Evolutionary conservation across 163 green algal genomes (phyloP).

Genomic region (Scenedesmus sp.): DNA sequence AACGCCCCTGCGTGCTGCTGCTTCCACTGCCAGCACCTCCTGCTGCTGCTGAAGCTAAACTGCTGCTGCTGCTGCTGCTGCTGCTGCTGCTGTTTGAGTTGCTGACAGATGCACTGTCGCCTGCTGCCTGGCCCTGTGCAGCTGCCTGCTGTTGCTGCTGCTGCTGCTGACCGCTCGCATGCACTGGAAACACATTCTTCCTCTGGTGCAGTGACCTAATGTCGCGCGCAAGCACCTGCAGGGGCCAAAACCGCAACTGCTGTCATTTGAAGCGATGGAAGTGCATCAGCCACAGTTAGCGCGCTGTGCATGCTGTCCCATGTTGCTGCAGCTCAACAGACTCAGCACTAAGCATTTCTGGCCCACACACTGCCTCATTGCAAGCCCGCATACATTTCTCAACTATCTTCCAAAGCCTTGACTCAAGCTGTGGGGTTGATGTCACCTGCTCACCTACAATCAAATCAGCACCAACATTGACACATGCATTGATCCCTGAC

Average conservation of each 20-base stretch:
- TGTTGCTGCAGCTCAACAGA: too few relatives aligned
- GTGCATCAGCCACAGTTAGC: neutral
- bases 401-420: too few relatives aligned
- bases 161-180: neutral
- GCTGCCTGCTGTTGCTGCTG: constrained; percentile 13
- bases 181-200: constrained; percentile 33
- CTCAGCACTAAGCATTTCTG: too few relatives aligned
- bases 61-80: too few relatives aligned
- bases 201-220: constrained; percentile 86
- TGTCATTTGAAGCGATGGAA: neutral
- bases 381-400: too few relatives aligned
- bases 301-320: too few relatives aligned
- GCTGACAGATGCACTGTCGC: neutral
- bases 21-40: neutral
- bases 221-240: constrained; percentile 78
- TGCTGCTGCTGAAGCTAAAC: neutral
- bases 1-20: constrained; percentile 48
- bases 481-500: neutral
- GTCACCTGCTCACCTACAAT: neutral
- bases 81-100: neutral
- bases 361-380: too few relatives aligned
- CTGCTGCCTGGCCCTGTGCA: neutral
- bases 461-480: neutral
- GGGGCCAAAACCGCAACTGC: too few relatives aligned
- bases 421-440: too few relatives aligned